Percentiles rank a stretch among this genome's conserved stretches.
phyloP scores from a whole-genome alignment of 805 yeast species.

The Metschnikowia anglica region DNA sequence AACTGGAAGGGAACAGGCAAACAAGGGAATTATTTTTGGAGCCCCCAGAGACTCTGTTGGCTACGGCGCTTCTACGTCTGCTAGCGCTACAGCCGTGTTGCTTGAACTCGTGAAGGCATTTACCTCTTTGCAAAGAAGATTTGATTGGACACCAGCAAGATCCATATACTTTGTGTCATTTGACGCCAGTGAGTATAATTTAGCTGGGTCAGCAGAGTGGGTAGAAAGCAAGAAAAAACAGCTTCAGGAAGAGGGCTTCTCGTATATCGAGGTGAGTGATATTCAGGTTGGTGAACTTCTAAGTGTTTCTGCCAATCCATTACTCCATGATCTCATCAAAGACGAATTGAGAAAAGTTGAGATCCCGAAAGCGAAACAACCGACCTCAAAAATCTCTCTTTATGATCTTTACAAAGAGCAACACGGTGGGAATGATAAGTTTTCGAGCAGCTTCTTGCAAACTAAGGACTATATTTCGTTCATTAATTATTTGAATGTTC shows the following conservation, averaged over 20 bases:
- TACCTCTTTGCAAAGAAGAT: conserved; percentile 58
- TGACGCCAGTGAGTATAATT: conserved; percentile 77
- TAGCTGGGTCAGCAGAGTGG: conserved; percentile 84
- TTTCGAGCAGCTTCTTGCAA: conserved; percentile 36
- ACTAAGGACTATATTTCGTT: conserved; percentile 72
- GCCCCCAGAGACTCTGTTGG: conserved; percentile 79
- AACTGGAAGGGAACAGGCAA: conserved; percentile 76
- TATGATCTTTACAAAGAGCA: conserved; percentile 30
- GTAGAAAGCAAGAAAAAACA: conserved; percentile 54
- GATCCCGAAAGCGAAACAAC: conserved; percentile 5
- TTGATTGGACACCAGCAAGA: conserved; percentile 81
- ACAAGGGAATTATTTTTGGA: conserved; percentile 72
- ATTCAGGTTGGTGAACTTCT: conserved; percentile 55
- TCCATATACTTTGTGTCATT: conserved; percentile 79
- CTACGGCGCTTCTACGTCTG: conserved; percentile 69
- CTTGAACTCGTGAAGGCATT: conserved; percentile 70
- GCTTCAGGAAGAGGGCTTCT: conserved; percentile 58
- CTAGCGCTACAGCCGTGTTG: conserved; percentile 72
- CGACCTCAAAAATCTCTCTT: conserved; percentile 19
- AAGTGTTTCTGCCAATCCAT: conserved; percentile 62
- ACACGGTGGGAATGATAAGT: conserved; percentile 24
- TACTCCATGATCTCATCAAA: conserved; percentile 50
- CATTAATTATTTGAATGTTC: conserved; percentile 61
- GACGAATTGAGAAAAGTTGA: conserved; percentile 37
- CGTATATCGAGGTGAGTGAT: conserved; percentile 74